phyloP scores from a whole-genome alignment of 2,329 filamentous ascomycete species.

The Pyricularia sp. region DNA sequence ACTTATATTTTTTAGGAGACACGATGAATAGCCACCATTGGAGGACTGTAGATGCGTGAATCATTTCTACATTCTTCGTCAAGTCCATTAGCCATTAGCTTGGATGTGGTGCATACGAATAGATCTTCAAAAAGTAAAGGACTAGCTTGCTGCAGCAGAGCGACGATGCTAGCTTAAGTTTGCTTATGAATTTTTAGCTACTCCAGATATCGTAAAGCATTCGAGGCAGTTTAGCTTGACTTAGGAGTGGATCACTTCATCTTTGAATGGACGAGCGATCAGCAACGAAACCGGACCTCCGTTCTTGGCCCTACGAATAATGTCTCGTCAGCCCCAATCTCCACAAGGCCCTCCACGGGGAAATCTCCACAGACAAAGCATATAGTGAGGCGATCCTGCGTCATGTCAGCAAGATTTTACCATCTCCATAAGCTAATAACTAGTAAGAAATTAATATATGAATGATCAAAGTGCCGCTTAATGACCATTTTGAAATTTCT shows the following conservation, averaged over 20 bases:
- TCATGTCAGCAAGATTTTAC: not conserved
- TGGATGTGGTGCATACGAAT: too few relatives aligned
- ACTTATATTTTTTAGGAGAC: too few relatives aligned
- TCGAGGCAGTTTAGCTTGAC: constrained; percentile 29
- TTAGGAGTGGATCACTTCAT: constrained; percentile 9
- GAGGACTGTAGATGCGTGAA: too few relatives aligned
- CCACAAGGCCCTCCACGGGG: constrained; percentile 22
- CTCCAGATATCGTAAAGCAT: constrained; percentile 27
- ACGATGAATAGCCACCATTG: too few relatives aligned
- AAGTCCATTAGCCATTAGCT: too few relatives aligned
- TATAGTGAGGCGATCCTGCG: constrained; percentile 29
- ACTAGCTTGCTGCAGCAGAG: not conserved
- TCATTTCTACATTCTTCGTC: too few relatives aligned
- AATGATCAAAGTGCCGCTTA: not conserved
- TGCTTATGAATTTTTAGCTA: too few relatives aligned
- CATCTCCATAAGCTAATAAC: not conserved
- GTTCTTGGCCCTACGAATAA: constrained; percentile 26
- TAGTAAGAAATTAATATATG: not conserved
- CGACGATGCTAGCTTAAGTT: too few relatives aligned
- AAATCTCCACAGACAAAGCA: constrained; percentile 15
- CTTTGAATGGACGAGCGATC: not conserved
- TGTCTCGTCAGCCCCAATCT: constrained; percentile 26
- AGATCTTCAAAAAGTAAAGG: not conserved
- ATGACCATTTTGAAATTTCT: too few relatives aligned
- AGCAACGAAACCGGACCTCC: constrained; percentile 12